Evolutionary conservation across 148 eudicot genomes (phyloP).

Genomic region (Spergularia marina): DNA sequence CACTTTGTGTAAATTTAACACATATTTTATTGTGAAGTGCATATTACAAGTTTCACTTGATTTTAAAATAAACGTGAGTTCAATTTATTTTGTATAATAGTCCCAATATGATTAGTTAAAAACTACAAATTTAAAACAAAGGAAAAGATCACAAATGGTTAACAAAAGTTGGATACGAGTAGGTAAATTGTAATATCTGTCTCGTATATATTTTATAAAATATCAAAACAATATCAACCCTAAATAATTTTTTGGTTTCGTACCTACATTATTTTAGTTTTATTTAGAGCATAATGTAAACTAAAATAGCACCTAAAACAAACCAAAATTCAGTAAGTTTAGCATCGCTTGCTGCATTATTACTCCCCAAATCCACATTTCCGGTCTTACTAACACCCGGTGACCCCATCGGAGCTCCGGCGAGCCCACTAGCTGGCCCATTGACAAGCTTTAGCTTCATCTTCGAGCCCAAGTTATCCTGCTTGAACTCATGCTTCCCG

Average conservation of each 20-base stretch:
- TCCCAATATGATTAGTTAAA: too few relatives aligned
- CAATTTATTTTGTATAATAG: too few relatives aligned
- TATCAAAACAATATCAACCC: too few relatives aligned
- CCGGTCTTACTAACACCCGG: background rate
- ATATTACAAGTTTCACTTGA: too few relatives aligned
- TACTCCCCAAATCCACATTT: background rate
- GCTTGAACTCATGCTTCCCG: slow-evolving; percentile 45
- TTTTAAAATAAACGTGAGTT: too few relatives aligned
- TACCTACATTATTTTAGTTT: background rate
- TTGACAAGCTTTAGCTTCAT: slow-evolving; percentile 18
- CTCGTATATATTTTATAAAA: too few relatives aligned
- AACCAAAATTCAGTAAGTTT: background rate
- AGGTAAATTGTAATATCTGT: too few relatives aligned
- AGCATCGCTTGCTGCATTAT: background rate
- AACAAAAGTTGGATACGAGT: too few relatives aligned
- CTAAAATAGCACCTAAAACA: slow-evolving; percentile 11
- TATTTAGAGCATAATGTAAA: background rate
- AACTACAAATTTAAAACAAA: too few relatives aligned
- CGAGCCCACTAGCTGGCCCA: background rate
- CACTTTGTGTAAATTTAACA: too few relatives aligned
- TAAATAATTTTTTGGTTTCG: background rate
- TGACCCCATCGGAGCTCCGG: slow-evolving; percentile 9
- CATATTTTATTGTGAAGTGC: too few relatives aligned
- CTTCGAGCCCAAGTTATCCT: slow-evolving; percentile 41
- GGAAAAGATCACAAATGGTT: too few relatives aligned